phyloP scores from a whole-genome alignment of 352 stramenopile genomes.

The Globisporangium paroecandrum region DNA sequence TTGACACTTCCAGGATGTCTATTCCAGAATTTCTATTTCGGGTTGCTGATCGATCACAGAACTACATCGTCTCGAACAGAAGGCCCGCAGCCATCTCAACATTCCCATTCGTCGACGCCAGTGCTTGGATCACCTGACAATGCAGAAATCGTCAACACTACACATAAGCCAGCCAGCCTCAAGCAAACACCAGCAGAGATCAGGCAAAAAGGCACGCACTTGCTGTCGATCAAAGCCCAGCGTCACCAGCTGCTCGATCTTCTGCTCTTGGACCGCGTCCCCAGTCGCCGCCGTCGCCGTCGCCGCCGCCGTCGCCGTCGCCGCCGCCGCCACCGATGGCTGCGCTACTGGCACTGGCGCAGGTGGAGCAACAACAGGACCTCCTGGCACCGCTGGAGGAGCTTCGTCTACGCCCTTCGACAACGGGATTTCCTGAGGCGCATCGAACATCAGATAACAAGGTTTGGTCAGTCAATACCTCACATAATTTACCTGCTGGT shows the following conservation, averaged over 20 bases:
- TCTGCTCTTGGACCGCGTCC: slow-evolving; percentile 32
- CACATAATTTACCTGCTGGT: not conserved
- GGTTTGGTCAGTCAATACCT: not conserved
- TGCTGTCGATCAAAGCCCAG: slow-evolving; percentile 63
- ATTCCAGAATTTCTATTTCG: no score
- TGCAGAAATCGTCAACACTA: slow-evolving; percentile 11
- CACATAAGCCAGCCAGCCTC: not conserved
- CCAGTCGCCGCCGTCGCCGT: not conserved
- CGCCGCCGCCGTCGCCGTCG: no score
- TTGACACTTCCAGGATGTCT: no score
- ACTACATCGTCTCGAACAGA: slow-evolving; percentile 70
- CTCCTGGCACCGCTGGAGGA: slow-evolving; percentile 20
- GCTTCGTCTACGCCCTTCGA: slow-evolving; percentile 41
- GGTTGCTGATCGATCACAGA: not conserved
- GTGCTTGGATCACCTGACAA: slow-evolving; percentile 52
- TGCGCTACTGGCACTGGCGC: slow-evolving; percentile 16
- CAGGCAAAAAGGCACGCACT: slow-evolving; percentile 27
- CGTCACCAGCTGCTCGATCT: slow-evolving; percentile 60
- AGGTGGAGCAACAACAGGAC: slow-evolving; percentile 14
- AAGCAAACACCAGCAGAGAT: not conserved
- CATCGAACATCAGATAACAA: not conserved
- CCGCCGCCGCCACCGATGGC: not conserved
- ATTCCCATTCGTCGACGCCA: slow-evolving; percentile 72
- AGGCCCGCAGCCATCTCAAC: slow-evolving; percentile 79
- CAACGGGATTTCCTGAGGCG: slow-evolving; percentile 60